Evolutionary conservation across 257 asterid species (phyloP).

Genomic region (Solanum gracilifrons): DNA sequence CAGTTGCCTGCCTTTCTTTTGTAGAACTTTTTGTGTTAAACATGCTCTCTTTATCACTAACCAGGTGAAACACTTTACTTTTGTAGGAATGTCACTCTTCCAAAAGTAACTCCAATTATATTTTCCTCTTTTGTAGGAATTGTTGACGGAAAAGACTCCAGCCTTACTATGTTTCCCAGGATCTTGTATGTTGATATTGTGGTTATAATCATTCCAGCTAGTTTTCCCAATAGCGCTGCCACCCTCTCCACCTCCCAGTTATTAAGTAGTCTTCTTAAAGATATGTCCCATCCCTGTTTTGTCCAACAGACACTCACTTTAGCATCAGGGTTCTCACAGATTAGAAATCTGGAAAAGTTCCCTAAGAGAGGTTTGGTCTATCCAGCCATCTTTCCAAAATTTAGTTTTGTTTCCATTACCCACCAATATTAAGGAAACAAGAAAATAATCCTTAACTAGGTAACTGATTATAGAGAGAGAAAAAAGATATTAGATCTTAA

Average conservation of each 20-base stretch:
- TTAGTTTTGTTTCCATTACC: not conserved
- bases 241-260: not conserved
- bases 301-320: not conserved
- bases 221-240: not conserved
- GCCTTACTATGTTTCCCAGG: not conserved
- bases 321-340: not conserved
- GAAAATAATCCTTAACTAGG: not conserved
- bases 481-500: not conserved
- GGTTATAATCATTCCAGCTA: not conserved
- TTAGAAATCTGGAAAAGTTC: not conserved
- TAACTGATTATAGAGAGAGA: not conserved
- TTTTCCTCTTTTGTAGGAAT: not conserved
- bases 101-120: not conserved
- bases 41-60: not conserved
- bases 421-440: not conserved
- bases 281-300: not conserved
- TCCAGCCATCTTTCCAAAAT: not conserved
- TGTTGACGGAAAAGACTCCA: not conserved
- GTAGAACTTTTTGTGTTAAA: not conserved
- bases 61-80: not conserved
- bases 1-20: not conserved
- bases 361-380: not conserved
- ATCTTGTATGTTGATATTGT: not conserved
- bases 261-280: not conserved
- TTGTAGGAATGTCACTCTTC: not conserved